Percentiles rank a stretch among this genome's conserved stretches.
phyloP scores from a whole-genome alignment of 2,329 filamentous ascomycete species.

The Fusarium sp. region DNA sequence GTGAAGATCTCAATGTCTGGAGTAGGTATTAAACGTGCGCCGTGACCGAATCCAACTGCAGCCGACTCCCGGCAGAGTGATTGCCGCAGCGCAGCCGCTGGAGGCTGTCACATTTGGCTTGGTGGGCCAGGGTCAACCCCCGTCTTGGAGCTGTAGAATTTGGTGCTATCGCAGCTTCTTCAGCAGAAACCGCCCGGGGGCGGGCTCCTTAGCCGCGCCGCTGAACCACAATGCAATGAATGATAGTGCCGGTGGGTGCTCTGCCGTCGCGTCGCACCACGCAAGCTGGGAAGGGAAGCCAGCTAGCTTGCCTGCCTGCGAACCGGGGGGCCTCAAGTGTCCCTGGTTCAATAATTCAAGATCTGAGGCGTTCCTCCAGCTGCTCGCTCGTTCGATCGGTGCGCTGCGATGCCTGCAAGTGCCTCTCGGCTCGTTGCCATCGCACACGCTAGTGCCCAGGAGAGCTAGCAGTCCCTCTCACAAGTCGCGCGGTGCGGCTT shows the following conservation, averaged over 20 bases:
- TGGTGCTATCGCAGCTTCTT: conserved; percentile 22
- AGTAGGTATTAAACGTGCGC: conserved; percentile 13
- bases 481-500: conserved; percentile 23
- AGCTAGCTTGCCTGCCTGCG: background rate
- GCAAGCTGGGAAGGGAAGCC: background rate
- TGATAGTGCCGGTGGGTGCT: conserved; percentile 23
- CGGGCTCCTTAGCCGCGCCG: conserved; percentile 2
- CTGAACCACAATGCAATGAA: conserved; percentile 9
- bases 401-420: conserved; percentile 17
- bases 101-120: conserved; percentile 28
- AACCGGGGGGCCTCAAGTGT: conserved; percentile 9
- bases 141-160: conserved; percentile 1
- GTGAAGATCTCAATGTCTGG: conserved; percentile 18
- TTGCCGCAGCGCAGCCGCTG: conserved; percentile 31
- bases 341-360: conserved; percentile 16
- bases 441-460: conserved; percentile 5
- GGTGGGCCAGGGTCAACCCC: conserved; percentile 18
- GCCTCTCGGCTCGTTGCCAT: conserved; percentile 14
- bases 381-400: conserved; percentile 26
- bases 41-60: background rate
- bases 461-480: conserved; percentile 5
- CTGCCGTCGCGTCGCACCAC: conserved; percentile 36
- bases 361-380: conserved; percentile 20
- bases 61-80: conserved; percentile 23
- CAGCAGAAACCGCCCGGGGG: conserved; percentile 3